Evolutionary conservation across 139 green algal species (phyloP).

Genomic region (Coelastrella sp.): DNA sequence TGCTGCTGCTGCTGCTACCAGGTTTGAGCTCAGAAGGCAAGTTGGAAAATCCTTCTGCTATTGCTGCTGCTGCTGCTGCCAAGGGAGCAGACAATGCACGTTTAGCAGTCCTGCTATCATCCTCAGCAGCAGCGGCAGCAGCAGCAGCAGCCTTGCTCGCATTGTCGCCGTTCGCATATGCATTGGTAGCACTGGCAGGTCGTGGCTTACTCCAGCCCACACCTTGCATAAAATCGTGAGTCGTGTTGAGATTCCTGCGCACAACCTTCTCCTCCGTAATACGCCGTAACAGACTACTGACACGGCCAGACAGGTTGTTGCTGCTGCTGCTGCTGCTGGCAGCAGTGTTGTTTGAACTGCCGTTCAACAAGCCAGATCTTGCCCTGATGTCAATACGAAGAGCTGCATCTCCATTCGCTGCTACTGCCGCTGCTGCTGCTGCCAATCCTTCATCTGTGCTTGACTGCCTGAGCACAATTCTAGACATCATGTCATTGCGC

Average conservation of each 20-base stretch:
- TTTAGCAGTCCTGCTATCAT: not conserved
- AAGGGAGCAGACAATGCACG: not conserved
- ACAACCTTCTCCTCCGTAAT: slow-evolving; percentile 39
- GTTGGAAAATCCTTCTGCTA: not conserved
- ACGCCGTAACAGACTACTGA: slow-evolving; percentile 33
- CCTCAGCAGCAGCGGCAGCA: not conserved
- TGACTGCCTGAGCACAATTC: not conserved
- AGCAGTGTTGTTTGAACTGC: not conserved
- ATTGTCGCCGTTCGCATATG: not conserved
- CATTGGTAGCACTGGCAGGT: not conserved
- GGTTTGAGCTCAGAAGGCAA: not conserved
- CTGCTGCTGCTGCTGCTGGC: slow-evolving; percentile 7
- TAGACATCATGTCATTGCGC: not conserved
- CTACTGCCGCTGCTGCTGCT: slow-evolving; percentile 13
- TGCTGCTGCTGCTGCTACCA: slow-evolving; percentile 7
- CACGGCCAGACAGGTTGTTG: slow-evolving; percentile 19
- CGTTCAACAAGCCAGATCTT: not conserved
- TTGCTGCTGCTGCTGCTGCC: slow-evolving; percentile 12
- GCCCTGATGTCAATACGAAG: too few relatives aligned
- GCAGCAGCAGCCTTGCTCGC: not conserved
- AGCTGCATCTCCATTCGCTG: not conserved
- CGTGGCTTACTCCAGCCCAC: slow-evolving; percentile 38
- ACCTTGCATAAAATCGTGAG: slow-evolving; percentile 34
- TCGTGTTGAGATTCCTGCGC: slow-evolving; percentile 29
- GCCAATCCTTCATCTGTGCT: not conserved